Evolutionary conservation across 2,329 filamentous ascomycete species (phyloP), one percentile per base, ranked within the genome.

Genomic region (Penicillium occitanis): DNA sequence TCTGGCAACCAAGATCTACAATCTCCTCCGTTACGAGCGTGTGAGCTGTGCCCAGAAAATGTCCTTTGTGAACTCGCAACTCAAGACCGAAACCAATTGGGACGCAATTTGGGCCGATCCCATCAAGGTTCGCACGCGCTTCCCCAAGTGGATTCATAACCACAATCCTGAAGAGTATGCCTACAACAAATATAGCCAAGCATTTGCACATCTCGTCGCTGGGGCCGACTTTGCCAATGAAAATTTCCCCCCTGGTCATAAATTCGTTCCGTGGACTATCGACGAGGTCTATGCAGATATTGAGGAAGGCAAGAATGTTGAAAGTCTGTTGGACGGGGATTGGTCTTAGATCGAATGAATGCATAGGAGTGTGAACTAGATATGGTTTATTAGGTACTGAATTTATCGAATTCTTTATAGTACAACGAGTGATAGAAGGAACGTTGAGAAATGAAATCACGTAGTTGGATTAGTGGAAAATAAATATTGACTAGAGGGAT

Each of bases 31-130:
- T 35, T 84, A 82, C 73, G 78, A 80, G 67, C 79, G 81, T 61
- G 82, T 80, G 59, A 76, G 78, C 5, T 84, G 82, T 73, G 80
- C 80, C 1, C 82, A 84, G 65, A 83, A 83, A 65, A 77, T 83
- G 42, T 78, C 80, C 50, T 82, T 80, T 40, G 75, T 79, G 66
- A 76, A 77, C 42, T 74, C 82, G 69, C 77, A 80, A 70, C 51
- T 37, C 28, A 35, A 35, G 22, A n/a, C 22, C 17, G 25, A 10
- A 14, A 51, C 48, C 6, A 35, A 40, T 19, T 50, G 40, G 60
- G 46, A 22, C 3, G 60, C 11, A 7, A 35, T 64, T 5, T 7
- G 22, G 30, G 37, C 37, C 3, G 30, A 53, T 22, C 40, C 59
- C 19, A 44, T 11, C 14, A 61, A 61, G 6, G 13, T 51, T 6